Base-by-base conservation (phyloP, 306 rosid species). In the Hippophae gyantsensis region DNA sequence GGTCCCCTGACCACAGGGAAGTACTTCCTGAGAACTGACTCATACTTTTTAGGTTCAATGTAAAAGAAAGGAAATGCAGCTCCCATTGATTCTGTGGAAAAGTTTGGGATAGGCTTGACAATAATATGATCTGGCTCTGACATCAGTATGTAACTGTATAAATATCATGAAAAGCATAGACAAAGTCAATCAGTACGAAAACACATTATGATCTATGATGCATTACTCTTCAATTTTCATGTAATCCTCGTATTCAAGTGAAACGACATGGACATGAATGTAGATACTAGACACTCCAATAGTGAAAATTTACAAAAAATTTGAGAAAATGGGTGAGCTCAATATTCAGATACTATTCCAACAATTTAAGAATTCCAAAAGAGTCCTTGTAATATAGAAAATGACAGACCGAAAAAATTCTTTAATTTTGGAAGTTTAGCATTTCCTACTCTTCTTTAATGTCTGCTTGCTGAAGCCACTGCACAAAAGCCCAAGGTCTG, bases 401-500 rank as follows among this genome's bases (percentile, higher is more conserved):
- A 49, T 13, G 7, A 63, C 41, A 1, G 32, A 50, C 53, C 45
- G 11, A 43, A 43, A 62, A 55, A 52, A 67, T 14, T 45, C 48
- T 42, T 47, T 7, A 66, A 68, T 65, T 54, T 68, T 43, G 12
- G 59, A 41, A 52, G 68, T 7, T n/a, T 49, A 57, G 73, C 43
- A 55, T 66, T 41, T 45, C 92, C 3, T 85, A 93, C 97, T 93
- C 99, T 86, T 93, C 99, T 80, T 86, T 79, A 52, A 93, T 93
- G 75, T 93, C 80, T 42, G 97, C 95, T 66, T 84, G 68, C 71
- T 67, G 74, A 76, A 93, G 99, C 99, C 99, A 93, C 58, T 93
- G 99, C 51, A 93, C 99, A 86, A 93, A 93, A 43, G 99, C 99
- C 99, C 99, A 88, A 25, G 99, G 99, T 71, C 99, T 84, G 71